Evolutionary conservation across 148 eudicot species (phyloP).

Genomic region (Dysphania ambrosioides): DNA sequence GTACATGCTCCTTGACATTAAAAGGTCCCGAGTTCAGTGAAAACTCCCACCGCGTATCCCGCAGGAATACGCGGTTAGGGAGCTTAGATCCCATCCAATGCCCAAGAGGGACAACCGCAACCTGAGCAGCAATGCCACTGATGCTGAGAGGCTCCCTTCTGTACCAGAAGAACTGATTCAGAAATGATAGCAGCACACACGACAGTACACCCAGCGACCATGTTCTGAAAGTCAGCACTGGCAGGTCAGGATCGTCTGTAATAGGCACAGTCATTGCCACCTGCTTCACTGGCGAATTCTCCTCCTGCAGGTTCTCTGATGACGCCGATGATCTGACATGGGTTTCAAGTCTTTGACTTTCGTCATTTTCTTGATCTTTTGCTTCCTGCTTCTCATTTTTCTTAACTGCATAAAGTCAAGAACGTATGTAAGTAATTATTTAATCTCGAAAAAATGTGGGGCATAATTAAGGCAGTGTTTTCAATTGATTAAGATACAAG

Average conservation of each 20-base stretch:
- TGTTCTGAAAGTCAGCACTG: conserved; percentile 90
- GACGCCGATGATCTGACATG: not conserved
- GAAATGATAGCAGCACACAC: conserved; percentile 64
- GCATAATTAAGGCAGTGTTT: no score
- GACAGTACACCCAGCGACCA: conserved; percentile 77
- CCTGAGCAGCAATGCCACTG: conserved; percentile 90
- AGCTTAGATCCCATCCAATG: conserved; percentile 76
- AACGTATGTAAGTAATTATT: no score
- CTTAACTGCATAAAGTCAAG: conserved; percentile 13
- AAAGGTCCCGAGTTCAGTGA: conserved; percentile 91
- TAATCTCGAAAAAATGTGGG: no score
- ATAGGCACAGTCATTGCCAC: conserved; percentile 84
- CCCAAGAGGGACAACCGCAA: conserved; percentile 87
- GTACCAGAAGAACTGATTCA: conserved; percentile 97
- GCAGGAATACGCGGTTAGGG: conserved; percentile 45
- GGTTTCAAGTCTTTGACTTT: not conserved
- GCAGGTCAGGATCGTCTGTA: conserved; percentile 65
- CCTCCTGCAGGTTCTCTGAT: not conserved
- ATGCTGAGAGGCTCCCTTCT: conserved; percentile 75
- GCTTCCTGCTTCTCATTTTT: not conserved
- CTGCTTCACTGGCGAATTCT: conserved; percentile 75
- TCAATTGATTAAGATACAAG: no score
- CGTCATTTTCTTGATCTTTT: not conserved
- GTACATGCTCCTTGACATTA: conserved; percentile 87
- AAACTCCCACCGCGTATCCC: conserved; percentile 65